These are phyloP conservation scores for Hymenoscyphus occultus DNA, from an alignment of 2,329 filamentous ascomycete genomes.

Conservation along the genomic window DNA sequence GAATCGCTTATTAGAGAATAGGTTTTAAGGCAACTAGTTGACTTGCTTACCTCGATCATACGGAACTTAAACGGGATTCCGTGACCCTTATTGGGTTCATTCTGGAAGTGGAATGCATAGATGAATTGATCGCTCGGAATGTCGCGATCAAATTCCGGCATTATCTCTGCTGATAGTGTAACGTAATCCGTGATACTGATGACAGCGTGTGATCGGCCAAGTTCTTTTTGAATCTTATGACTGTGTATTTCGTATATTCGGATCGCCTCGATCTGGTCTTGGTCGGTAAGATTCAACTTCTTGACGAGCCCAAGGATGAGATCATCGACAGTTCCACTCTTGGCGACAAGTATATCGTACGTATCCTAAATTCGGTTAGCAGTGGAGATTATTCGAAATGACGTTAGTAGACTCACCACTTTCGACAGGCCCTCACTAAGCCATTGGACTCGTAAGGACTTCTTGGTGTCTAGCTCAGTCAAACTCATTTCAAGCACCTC, in stretches of 20 bases:
- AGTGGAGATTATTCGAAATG: constrained; percentile 12
- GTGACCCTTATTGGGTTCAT: constrained; percentile 78
- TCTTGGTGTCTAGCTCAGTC: constrained; percentile 90
- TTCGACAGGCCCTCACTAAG: constrained; percentile 88
- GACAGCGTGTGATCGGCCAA: constrained; percentile 69
- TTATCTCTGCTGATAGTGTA: constrained; percentile 73
- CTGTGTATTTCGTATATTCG: constrained; percentile 80
- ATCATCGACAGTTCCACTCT: constrained; percentile 78
- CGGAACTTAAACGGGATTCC: constrained; percentile 90
- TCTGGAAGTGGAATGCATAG: constrained; percentile 88
- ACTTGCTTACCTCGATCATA: constrained; percentile 65
- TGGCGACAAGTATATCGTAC: constrained; percentile 81
- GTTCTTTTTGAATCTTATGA: constrained; percentile 79
- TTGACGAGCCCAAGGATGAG: constrained; percentile 72
- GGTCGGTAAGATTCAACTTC: constrained; percentile 76
- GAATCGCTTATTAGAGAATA: constrained; percentile 6
- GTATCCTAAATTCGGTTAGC: constrained; percentile 56
- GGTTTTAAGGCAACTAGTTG: neutral
- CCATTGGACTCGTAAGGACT: constrained; percentile 77
- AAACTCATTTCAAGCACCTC: constrained; percentile 94
- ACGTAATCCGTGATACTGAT: constrained; percentile 83
- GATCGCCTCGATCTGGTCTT: constrained; percentile 65
- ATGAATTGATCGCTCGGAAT: constrained; percentile 59
- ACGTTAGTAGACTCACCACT: constrained; percentile 57
- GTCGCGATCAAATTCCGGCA: constrained; percentile 70